Conservation (phyloP, 345 rosid species). For the Microthlaspi erraticum region DNA sequence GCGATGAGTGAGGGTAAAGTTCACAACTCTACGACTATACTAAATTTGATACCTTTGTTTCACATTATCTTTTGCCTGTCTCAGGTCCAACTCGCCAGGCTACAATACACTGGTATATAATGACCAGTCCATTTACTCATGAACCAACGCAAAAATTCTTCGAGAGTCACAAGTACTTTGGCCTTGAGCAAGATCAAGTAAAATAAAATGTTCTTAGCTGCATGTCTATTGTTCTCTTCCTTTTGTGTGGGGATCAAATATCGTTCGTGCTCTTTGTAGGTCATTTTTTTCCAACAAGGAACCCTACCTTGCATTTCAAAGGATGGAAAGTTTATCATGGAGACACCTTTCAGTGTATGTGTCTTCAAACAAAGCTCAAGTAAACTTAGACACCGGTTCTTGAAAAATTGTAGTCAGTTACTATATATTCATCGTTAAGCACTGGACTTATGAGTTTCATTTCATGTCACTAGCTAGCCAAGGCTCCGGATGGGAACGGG, state of each 20-base stretch:
- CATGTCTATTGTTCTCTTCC: conserved; percentile 23
- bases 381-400: not conserved
- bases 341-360: conserved; percentile 86
- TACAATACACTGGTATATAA: conserved; percentile 90
- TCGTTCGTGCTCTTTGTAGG: conserved; percentile 47
- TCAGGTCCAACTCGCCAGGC: conserved; percentile 63
- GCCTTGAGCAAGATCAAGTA: conserved; percentile 92
- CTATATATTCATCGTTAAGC: not conserved
- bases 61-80: conserved; percentile 34
- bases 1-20: conserved; percentile 71
- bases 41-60: conserved; percentile 28
- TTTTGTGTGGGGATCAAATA: conserved; percentile 10
- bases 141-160: conserved; percentile 82
- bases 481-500: conserved; percentile 98
- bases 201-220: conserved; percentile 38
- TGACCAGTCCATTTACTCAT: conserved; percentile 98
- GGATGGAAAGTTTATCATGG: conserved; percentile 96
- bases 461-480: conserved; percentile 72
- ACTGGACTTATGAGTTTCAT: conserved; percentile 29
- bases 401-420: conserved; percentile 6
- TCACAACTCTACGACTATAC: conserved; percentile 24
- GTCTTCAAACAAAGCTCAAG: conserved; percentile 31
- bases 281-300: conserved; percentile 96
- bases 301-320: conserved; percentile 87
- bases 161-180: conserved; percentile 82